A percentile compares a stretch with the other conserved stretches of the same genome.
phyloP scores from a whole-genome alignment of 495 filamentous ascomycete genomes.

The Pyronema domesticum region DNA sequence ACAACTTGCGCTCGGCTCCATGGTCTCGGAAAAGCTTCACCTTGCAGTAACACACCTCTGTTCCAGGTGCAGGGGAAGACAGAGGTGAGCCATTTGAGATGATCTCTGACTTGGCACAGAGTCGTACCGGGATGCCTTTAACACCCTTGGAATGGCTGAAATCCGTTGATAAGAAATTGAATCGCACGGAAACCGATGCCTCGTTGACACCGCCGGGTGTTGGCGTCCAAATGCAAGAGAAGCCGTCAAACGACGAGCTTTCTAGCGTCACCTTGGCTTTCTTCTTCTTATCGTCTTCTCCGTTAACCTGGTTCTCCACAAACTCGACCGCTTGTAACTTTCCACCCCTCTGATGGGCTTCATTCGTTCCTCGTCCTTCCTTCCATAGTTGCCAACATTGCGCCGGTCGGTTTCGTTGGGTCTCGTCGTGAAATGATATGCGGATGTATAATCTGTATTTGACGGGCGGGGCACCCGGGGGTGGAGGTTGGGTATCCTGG shows the following conservation, averaged over 20 bases:
- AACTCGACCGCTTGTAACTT: slow-evolving; percentile 86
- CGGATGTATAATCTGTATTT: slow-evolving; percentile 75
- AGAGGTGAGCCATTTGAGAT: slow-evolving; percentile 31
- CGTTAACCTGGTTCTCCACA: slow-evolving; percentile 57
- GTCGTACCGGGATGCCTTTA: slow-evolving; percentile 80
- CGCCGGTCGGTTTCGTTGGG: slow-evolving; percentile 63
- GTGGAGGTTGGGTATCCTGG: slow-evolving; percentile 44
- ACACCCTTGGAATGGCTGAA: slow-evolving; percentile 98
- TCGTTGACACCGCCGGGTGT: slow-evolving; percentile 43
- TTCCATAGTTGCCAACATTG: slow-evolving; percentile 95
- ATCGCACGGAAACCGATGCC: slow-evolving; percentile 71
- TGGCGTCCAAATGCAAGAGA: slow-evolving; percentile 74
- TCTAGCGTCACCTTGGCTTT: slow-evolving; percentile 60
- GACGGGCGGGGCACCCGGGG: slow-evolving; percentile 30
- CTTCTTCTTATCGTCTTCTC: slow-evolving; percentile 48
- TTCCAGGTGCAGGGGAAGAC: slow-evolving; percentile 24
- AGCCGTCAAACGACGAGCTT: slow-evolving; percentile 72
- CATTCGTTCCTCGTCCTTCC: slow-evolving; percentile 70
- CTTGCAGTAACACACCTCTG: slow-evolving; percentile 82
- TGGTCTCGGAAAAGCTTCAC: slow-evolving; percentile 95
- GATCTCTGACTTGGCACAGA: slow-evolving; percentile 77
- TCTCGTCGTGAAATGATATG: slow-evolving; percentile 85
- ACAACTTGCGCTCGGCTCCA: slow-evolving; percentile 84
- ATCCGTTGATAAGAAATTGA: slow-evolving; percentile 96
- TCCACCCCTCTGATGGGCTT: slow-evolving; percentile 74